Conservation (phyloP, 352 stramenopile species). For the Blastocystis sp. region DNA sequence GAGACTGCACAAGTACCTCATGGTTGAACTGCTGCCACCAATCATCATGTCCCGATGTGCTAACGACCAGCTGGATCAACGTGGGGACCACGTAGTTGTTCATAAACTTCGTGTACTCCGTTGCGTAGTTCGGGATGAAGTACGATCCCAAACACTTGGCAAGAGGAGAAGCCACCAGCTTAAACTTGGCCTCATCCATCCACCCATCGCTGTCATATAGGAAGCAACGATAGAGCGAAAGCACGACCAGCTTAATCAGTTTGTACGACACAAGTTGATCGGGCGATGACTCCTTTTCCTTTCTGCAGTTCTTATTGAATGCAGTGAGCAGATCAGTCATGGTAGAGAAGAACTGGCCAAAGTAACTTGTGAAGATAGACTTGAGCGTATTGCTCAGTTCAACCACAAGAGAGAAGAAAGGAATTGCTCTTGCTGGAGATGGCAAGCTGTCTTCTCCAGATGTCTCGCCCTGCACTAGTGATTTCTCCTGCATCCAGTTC, state of each 20-base stretch:
- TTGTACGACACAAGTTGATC: background rate
- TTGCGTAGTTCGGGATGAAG: slow-evolving; percentile 25
- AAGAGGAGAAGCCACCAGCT: background rate
- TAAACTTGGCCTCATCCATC: slow-evolving; percentile 55
- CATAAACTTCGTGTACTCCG: slow-evolving; percentile 39
- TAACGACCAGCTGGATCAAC: slow-evolving; percentile 38
- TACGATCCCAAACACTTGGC: slow-evolving; percentile 39
- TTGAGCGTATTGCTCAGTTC: slow-evolving; percentile 19
- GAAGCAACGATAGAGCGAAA: slow-evolving; percentile 31
- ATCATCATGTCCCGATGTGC: slow-evolving; percentile 46
- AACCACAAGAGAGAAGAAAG: slow-evolving; percentile 2
- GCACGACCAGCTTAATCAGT: slow-evolving; percentile 18
- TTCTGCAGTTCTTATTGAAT: background rate
- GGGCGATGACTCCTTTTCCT: background rate
- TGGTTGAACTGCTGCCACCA: slow-evolving; percentile 57
- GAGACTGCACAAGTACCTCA: slow-evolving; percentile 39
- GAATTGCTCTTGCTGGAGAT: slow-evolving; percentile 1
- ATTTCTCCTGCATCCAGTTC: slow-evolving; percentile 52
- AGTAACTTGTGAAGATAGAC: slow-evolving; percentile 47
- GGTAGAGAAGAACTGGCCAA: slow-evolving; percentile 18
- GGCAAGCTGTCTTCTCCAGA: background rate
- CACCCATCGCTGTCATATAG: slow-evolving; percentile 37
- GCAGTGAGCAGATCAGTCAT: background rate
- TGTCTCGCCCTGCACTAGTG: background rate
- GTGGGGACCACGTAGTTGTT: slow-evolving; percentile 6